Base-by-base conservation (phyloP, 202 grass and related monocot genomes). In the Eragrostis tef region DNA sequence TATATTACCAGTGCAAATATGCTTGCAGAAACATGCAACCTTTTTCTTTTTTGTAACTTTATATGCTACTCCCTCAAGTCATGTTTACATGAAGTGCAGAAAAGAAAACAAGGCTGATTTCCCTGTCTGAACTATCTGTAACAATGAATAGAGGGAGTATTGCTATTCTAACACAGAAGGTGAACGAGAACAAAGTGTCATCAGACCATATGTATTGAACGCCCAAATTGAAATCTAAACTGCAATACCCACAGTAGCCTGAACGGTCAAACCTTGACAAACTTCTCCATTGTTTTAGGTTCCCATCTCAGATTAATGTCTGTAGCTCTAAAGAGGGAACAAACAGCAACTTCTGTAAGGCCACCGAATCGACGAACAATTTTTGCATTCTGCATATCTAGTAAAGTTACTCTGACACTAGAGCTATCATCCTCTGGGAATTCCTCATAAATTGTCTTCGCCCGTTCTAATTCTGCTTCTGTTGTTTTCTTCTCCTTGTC, bases 351-450 rank as follows among this genome's bases (percentile, higher is more conserved):
- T 85, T 91, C 90, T 53, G 87, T 66, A 79, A 87, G 67, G 54
- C 89, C 87, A 89, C 92, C 86, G 1, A 85, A 86, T 81, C 83
- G 88, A 15, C 79, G 88, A 81, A 99, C 90, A 81, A 99, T 86
- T 81, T 95, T 93, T 75, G 93, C 89, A 90, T 95, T 95, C 77
- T 99, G 96, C 80, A 99, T 74, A 91, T 93, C 93, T 85, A 99
- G 77, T 62, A 99, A 79, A 86, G 90, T 99, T 48, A 99, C 85
- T 85, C 88, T 93, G 85, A 88, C 66, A 79, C 81, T 73, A 87
- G 85, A 82, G 75, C 81, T 86, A 57, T 86, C 72, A 60, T 87
- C 87, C 74, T 90, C 83, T 61, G 77, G 71, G 67, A 86, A 88
- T 65, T 94, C 96, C 74, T 93, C 84, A 31, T 94, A 99, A 72